phyloP scores from a whole-genome alignment of 805 yeast genomes.

The Wickerhamiella galacta region DNA sequence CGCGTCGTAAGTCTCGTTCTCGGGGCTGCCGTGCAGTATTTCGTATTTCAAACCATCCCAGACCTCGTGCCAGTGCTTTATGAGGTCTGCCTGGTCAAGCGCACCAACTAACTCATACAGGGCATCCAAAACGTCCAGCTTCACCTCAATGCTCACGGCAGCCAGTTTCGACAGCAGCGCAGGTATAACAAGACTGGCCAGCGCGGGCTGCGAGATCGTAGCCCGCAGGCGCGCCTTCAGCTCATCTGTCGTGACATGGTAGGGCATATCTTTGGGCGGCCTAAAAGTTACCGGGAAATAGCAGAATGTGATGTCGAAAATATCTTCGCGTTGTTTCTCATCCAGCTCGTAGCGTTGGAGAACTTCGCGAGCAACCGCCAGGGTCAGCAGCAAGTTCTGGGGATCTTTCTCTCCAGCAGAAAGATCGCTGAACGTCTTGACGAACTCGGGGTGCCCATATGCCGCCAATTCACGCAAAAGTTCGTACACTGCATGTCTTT shows the following conservation, averaged over 20 bases:
- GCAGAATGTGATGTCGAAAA: constrained; percentile 82
- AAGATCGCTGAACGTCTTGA: constrained; percentile 44
- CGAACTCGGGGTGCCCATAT: constrained; percentile 20
- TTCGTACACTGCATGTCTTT: constrained; percentile 40
- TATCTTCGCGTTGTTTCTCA: constrained; percentile 35
- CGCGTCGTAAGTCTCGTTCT: constrained; percentile 24
- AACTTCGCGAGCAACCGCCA: constrained; percentile 36
- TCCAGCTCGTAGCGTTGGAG: constrained; percentile 26
- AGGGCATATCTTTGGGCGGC: constrained; percentile 81
- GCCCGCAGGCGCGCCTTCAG: constrained; percentile 44
- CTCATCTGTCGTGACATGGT: constrained; percentile 59
- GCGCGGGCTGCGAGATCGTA: constrained; percentile 45
- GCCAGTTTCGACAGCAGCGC: constrained; percentile 67
- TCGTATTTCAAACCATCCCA: constrained; percentile 88
- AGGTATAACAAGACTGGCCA: constrained; percentile 60
- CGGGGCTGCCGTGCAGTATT: constrained; percentile 63
- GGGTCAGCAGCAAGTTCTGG: constrained; percentile 57
- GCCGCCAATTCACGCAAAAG: constrained; percentile 22
- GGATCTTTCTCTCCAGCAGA: constrained; percentile 93
- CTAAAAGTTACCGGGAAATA: constrained; percentile 92
- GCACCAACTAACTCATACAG: constrained; percentile 37
- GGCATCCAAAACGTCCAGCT: constrained; percentile 56
- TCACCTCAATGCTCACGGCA: constrained; percentile 19
- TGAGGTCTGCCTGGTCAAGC: constrained; percentile 34
- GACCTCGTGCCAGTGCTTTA: constrained; percentile 48